Conservation (phyloP, 2,329 filamentous ascomycete species). For the Cytospora piceicola region DNA sequence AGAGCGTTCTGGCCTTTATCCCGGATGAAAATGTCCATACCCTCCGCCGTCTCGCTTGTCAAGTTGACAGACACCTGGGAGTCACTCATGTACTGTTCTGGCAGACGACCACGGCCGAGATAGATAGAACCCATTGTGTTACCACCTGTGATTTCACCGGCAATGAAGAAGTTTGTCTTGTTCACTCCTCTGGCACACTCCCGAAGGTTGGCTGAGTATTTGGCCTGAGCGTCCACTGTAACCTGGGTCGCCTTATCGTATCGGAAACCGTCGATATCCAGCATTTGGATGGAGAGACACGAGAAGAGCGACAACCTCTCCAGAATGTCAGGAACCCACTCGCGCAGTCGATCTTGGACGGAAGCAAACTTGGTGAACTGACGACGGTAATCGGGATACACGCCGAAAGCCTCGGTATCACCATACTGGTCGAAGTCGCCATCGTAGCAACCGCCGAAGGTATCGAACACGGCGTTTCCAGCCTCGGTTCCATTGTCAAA, state of each 20-base stretch:
- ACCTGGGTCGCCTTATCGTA: conserved; percentile 66
- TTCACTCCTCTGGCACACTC: conserved; percentile 58
- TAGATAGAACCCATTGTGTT: conserved; percentile 64
- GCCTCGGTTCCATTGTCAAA: conserved; percentile 59
- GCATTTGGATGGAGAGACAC: conserved; percentile 62
- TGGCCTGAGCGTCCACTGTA: conserved; percentile 61
- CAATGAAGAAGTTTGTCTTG: conserved; percentile 66
- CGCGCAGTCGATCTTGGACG: conserved; percentile 67
- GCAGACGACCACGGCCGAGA: conserved; percentile 61
- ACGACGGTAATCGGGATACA: conserved; percentile 64
- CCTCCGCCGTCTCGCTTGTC: conserved; percentile 28
- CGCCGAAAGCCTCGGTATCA: conserved; percentile 66
- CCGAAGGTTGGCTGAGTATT: conserved; percentile 59
- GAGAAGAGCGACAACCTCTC: conserved; percentile 62
- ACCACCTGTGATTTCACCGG: conserved; percentile 65
- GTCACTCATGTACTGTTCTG: conserved; percentile 31
- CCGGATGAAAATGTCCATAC: conserved; percentile 51
- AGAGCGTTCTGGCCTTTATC: conserved; percentile 56
- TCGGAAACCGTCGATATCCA: conserved; percentile 68
- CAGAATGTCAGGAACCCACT: conserved; percentile 64
- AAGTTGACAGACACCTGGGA: conserved; percentile 30
- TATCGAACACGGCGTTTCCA: conserved; percentile 47
- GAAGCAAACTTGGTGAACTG: conserved; percentile 69
- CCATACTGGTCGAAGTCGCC: conserved; percentile 48
- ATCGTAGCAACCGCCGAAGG: conserved; percentile 59